Conservation (phyloP, 2,329 filamentous ascomycete species). For the Botrytis fragariae region DNA sequence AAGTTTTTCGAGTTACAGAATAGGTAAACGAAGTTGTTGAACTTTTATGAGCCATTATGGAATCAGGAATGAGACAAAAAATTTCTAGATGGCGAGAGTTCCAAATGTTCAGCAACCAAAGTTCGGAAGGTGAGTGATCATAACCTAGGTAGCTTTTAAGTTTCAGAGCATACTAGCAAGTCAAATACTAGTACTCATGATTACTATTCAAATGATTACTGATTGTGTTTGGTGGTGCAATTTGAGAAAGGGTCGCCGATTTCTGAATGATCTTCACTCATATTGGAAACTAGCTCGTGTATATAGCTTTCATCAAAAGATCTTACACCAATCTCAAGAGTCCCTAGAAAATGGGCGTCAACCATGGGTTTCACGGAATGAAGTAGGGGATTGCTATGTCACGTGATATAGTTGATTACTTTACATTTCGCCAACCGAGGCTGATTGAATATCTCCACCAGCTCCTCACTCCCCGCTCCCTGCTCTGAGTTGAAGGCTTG, state of each 20-base stretch:
- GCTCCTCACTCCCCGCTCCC: background rate
- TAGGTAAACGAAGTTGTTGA: constrained; percentile 12
- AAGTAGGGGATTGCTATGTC: background rate
- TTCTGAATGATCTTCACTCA: background rate
- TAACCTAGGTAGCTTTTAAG: background rate
- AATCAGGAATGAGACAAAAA: background rate
- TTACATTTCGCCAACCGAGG: background rate
- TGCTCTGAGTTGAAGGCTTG: background rate
- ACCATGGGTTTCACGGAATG: background rate
- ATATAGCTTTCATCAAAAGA: background rate
- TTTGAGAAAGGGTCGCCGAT: background rate
- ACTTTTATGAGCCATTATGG: background rate
- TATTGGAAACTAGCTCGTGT: accelerated
- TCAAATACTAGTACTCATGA: background rate
- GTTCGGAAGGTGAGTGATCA: background rate
- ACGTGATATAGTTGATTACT: background rate
- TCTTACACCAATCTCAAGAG: background rate
- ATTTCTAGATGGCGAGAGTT: background rate
- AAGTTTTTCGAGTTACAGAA: constrained; percentile 15
- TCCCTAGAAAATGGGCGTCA: no score
- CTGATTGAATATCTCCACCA: background rate
- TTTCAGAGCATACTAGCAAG: background rate
- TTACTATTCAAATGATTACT: background rate
- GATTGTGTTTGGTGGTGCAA: background rate
- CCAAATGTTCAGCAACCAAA: background rate